Percentiles rank a stretch among this genome's conserved stretches.
phyloP scores from a whole-genome alignment of 2,329 filamentous ascomycete species.

The Colletotrichum cuscutae region DNA sequence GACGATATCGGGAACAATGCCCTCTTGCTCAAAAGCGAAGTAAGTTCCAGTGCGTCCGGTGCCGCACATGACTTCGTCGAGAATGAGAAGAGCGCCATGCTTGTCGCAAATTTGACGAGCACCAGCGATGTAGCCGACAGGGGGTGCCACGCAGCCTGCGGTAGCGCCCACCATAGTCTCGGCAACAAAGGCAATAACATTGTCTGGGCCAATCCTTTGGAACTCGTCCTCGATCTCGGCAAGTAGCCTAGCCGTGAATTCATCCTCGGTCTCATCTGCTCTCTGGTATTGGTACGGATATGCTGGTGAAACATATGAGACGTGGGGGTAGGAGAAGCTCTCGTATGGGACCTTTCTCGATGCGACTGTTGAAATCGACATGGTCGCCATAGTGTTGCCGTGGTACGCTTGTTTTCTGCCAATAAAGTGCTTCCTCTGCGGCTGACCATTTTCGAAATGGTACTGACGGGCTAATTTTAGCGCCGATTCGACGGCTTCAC shows the following conservation, averaged over 20 bases:
- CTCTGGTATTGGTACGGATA: conserved; percentile 53
- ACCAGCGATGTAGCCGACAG: conserved; percentile 64
- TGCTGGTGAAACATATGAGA: conserved; percentile 50
- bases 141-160: conserved; percentile 61
- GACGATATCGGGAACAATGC: conserved; percentile 62
- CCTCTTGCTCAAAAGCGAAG: conserved; percentile 72
- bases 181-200: conserved; percentile 58
- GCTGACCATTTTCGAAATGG: conserved; percentile 51
- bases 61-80: conserved; percentile 76
- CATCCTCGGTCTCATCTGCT: conserved; percentile 47
- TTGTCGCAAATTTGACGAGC: conserved; percentile 64
- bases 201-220: conserved; percentile 54
- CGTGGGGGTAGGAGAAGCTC: conserved; percentile 39
- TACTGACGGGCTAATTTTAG: conserved; percentile 62
- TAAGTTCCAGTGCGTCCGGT: conserved; percentile 70
- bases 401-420: conserved; percentile 58
- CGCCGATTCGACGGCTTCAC: conserved; percentile 56
- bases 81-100: conserved; percentile 64
- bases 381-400: conserved; percentile 59
- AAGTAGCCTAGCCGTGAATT: conserved; percentile 52
- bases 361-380: conserved; percentile 49
- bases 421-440: conserved; percentile 53
- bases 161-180: conserved; percentile 62
- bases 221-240: conserved; percentile 60
- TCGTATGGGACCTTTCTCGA: conserved; percentile 42